A percentile compares a stretch with the other conserved stretches of the same genome.
These are phyloP conservation scores for Elsinoe batatas DNA, from an alignment of 2,329 filamentous ascomycete species.

Conservation along the genomic window DNA sequence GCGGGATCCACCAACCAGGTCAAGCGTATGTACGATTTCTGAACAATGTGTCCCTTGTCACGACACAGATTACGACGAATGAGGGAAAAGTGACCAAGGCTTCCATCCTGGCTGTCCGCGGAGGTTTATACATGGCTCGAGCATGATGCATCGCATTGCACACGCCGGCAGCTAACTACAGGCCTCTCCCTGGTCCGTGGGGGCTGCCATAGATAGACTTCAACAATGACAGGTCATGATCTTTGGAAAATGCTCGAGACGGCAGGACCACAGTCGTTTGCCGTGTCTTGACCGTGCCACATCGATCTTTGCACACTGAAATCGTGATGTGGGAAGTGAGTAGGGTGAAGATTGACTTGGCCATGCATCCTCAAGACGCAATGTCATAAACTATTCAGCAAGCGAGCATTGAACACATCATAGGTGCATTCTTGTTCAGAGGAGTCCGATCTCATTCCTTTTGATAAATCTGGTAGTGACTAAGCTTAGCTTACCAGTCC, in stretches of 20 bases:
- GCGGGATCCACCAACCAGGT: too few relatives aligned
- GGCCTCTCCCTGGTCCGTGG: background rate
- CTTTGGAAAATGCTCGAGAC: background rate
- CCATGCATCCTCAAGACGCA: background rate
- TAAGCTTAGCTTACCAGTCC: too few relatives aligned
- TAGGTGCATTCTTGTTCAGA: background rate
- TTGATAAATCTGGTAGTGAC: too few relatives aligned
- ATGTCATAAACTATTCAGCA: background rate
- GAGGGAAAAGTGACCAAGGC: too few relatives aligned
- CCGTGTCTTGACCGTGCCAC: background rate
- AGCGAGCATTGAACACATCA: background rate
- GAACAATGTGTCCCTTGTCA: too few relatives aligned
- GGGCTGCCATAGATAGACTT: background rate
- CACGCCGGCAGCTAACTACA: too few relatives aligned
- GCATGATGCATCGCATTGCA: too few relatives aligned
- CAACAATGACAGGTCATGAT: background rate
- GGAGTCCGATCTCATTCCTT: too few relatives aligned
- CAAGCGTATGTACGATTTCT: too few relatives aligned
- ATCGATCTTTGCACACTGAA: background rate
- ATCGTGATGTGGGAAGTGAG: background rate
- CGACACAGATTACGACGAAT: too few relatives aligned
- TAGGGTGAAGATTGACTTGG: background rate
- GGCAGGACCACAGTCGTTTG: background rate
- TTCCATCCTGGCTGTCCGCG: too few relatives aligned
- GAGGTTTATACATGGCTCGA: too few relatives aligned